phyloP scores from a whole-genome alignment of 2,329 filamentous ascomycete genomes.

The Cordyceps fumosorosea region DNA sequence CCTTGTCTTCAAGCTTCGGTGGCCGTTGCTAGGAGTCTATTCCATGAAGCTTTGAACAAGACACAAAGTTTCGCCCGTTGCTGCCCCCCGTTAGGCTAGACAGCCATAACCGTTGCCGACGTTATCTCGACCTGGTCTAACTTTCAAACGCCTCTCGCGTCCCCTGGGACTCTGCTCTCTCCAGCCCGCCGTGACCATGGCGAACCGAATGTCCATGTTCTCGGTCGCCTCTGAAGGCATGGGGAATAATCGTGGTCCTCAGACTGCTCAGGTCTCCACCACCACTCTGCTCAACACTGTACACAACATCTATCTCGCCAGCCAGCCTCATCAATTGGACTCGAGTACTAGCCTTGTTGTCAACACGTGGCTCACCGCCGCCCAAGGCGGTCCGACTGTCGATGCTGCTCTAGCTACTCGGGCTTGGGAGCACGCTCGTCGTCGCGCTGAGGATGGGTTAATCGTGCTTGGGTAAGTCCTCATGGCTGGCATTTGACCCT shows the following conservation, averaged over 20 bases:
- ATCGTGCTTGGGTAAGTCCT: slow-evolving; percentile 72
- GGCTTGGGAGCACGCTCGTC: slow-evolving; percentile 93
- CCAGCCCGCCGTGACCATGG: slow-evolving; percentile 37
- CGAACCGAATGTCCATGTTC: slow-evolving; percentile 63
- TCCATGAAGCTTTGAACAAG: not conserved
- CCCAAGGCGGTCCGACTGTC: slow-evolving; percentile 64
- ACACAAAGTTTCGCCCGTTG: not conserved
- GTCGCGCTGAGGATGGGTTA: slow-evolving; percentile 91
- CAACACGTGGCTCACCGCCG: slow-evolving; percentile 88
- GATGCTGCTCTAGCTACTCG: slow-evolving; percentile 71
- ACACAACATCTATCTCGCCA: slow-evolving; percentile 79
- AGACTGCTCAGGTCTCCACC: slow-evolving; percentile 78
- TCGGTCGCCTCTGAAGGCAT: slow-evolving; percentile 59
- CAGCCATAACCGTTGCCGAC: not conserved
- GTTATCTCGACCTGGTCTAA: not conserved
- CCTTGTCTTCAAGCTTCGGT: not conserved
- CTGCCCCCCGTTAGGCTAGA: not conserved
- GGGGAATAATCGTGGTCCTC: slow-evolving; percentile 53
- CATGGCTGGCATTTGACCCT: slow-evolving; percentile 14
- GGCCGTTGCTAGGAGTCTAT: not conserved
- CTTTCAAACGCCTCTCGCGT: slow-evolving; percentile 28
- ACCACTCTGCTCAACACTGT: slow-evolving; percentile 88
- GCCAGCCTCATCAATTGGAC: slow-evolving; percentile 79
- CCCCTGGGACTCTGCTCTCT: slow-evolving; percentile 23
- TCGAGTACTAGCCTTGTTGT: slow-evolving; percentile 86